These are phyloP conservation scores for Cryptococcus hybrid DNA, from an alignment of 1,284 basidiomycete genomes.

Conservation along the genomic window DNA sequence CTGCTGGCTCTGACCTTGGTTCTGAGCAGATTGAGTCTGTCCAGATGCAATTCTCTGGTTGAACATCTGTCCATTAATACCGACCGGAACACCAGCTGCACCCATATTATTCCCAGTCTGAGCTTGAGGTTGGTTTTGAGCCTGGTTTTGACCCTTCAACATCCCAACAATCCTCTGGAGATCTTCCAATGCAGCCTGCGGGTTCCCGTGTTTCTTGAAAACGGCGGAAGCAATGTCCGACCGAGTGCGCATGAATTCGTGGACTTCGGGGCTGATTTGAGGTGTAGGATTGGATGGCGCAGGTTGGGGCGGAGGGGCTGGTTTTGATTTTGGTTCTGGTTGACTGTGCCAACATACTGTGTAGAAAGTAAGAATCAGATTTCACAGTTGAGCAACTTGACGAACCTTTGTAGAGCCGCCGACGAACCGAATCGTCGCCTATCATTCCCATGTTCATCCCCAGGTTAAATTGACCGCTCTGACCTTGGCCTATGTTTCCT, in stretches of 20 bases:
- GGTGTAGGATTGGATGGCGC: not conserved
- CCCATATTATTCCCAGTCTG: not conserved
- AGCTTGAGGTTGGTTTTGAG: slow-evolving; percentile 3
- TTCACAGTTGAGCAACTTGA: not conserved
- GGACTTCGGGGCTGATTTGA: slow-evolving; percentile 1
- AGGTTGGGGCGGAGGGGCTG: slow-evolving; percentile 1
- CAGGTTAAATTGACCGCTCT: slow-evolving; percentile 6
- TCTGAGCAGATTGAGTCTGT: slow-evolving; percentile 7
- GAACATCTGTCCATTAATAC: slow-evolving; percentile 11
- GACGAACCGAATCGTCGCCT: slow-evolving; percentile 10
- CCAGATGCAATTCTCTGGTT: slow-evolving; percentile 1
- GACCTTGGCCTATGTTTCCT: not conserved
- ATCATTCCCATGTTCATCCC: not conserved
- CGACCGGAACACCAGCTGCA: not conserved
- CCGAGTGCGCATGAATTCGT: slow-evolving; percentile 7
- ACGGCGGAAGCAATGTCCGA: slow-evolving; percentile 9
- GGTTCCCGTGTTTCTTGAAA: slow-evolving; percentile 9
- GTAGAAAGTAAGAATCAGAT: not conserved
- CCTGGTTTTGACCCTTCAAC: slow-evolving; percentile 4
- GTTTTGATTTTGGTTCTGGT: not conserved
- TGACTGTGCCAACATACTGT: slow-evolving; percentile 12
- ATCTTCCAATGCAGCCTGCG: slow-evolving; percentile 7
- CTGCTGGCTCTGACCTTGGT: not conserved
- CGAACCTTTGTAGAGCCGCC: slow-evolving; percentile 17
- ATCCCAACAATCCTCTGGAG: slow-evolving; percentile 4